Evolutionary conservation across 2,329 filamentous ascomycete species (phyloP), one percentile per base, ranked within the genome.

Genomic region (Pseudogymnoascus sp.): DNA sequence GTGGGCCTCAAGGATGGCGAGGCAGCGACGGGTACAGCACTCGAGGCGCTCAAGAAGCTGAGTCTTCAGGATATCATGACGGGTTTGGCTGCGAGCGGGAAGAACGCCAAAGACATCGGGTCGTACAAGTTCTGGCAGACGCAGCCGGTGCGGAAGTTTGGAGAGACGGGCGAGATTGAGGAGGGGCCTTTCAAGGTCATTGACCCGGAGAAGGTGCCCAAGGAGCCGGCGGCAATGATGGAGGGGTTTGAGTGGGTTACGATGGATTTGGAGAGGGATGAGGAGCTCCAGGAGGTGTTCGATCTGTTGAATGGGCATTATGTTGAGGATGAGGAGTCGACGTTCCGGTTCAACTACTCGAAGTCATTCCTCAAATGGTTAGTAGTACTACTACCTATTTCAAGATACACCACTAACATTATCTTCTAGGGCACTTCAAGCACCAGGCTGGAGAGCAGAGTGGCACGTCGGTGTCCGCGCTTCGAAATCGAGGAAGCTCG

Each of bases 111-210:
- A 78, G 92, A 97, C 72, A 96, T 97, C 91, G 92, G 88, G 6
- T 90, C 87, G 62, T 97, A 97, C 81, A 97, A 96, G 76, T 99
- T 99, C 78, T 99, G 94, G 94, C 87, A 91, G 74, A 99, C 94
- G 54, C 94, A 99, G 75, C 94, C 94, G 0, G 94, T 99, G 63
- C 89, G 90, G 58, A 87, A 87, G 70, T 96, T 97, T 71, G 87
- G 83, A 69, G 78, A 86, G 73, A 76, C 79, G 63, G 77, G 81
- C 65, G 72, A 76, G 37, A 70, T 86, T 57, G 79, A 86, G 65
- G 92, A 97, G 69, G 94, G 94, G 0, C 91, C 92, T 0, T 89
- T 99, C 72, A 89, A 87, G 76, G 77, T 86, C 16, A 89, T 93
- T 69, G 87, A 88, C 63, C 82, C 89, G 14, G 90, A 92, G 35